Base-by-base conservation (phyloP, 805 yeast species). In the Barnettozyma wickerhamii region DNA sequence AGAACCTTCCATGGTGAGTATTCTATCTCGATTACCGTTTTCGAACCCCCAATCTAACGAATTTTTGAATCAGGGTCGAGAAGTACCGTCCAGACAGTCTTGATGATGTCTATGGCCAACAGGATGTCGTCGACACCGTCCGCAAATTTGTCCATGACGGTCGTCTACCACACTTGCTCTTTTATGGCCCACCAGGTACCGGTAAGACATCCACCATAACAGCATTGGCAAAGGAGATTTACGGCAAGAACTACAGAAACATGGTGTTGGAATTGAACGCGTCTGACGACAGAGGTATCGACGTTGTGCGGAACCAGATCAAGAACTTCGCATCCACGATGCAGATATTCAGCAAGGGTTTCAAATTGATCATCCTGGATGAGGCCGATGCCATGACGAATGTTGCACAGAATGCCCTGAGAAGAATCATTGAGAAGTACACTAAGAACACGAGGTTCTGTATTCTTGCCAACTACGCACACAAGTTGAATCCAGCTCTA, bases 211-310 rank as follows among this genome's bases (percentile, higher is more conserved):
- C 95, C 3, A 87, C 95, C 3, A 83, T 88, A 49, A 74, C 84
- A 18, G 96, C 97, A 1, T 64, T 90, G 43, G 96, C 97, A 1
- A 71, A 78, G 42, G 96, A 89, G 55, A 76, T 90, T 7, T 90
- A 84, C 58, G 99, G 99, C 3, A 76, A 79, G 48, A 71, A 75
- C 46, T 86, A 85, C 59, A 77, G 74, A 52, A 85, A 88, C 56
- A 89, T 90, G 90, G 97, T 93, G 2, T 66, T 93, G 41, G 99
- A 93, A 59, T 72, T 93, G 61, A 93, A 93, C 64, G 99, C 99
- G 4, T 83, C 95, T 4, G 99, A 93, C 62, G 99, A 93, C 62
- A 77, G 99, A 65, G 99, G 99, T 50, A 93, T 93, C 51, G 95
- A 88, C 53, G 97, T 93, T 33, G 98, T 93, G n/a, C 76, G 99